A percentile compares a stretch with the other conserved stretches of the same genome.
phyloP scores from a whole-genome alignment of 257 asterid genomes.

The Paulownia fortunei region DNA sequence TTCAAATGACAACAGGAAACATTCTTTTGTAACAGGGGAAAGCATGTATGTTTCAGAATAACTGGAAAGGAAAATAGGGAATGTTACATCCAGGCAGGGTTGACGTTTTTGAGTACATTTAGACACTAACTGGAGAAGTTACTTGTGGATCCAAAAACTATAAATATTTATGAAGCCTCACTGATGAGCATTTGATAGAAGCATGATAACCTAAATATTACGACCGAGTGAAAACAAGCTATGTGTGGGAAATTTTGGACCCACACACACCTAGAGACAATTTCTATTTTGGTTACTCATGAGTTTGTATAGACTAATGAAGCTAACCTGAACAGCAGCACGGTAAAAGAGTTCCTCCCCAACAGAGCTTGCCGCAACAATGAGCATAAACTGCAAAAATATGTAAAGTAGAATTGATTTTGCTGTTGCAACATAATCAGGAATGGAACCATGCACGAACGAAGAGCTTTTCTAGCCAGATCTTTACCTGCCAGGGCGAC shows the following conservation, averaged over 20 bases:
- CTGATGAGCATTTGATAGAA: not conserved
- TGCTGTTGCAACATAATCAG: not conserved
- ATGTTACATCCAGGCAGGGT: not conserved
- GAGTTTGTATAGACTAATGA: not conserved
- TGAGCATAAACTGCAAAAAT: slow-evolving; percentile 74
- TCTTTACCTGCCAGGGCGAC: slow-evolving; percentile 95
- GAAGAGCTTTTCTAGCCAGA: not conserved
- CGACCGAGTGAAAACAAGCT: not conserved
- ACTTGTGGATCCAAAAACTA: not conserved
- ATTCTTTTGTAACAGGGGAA: too few relatives aligned
- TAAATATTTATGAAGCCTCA: not conserved
- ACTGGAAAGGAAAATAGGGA: not conserved
- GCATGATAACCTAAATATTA: slow-evolving; percentile 1
- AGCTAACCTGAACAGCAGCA: slow-evolving; percentile 87
- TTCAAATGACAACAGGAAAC: too few relatives aligned
- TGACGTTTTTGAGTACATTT: not conserved
- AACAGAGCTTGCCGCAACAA: slow-evolving; percentile 95
- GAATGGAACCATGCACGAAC: not conserved
- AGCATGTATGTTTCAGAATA: too few relatives aligned
- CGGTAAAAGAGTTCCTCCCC: slow-evolving; percentile 99
- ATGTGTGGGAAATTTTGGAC: not conserved
- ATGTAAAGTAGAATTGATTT: not conserved
- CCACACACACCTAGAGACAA: not conserved
- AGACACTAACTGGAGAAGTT: not conserved
- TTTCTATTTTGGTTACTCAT: not conserved